Percentiles rank a stretch among this genome's conserved stretches.
phyloP scores from a whole-genome alignment of 2,329 filamentous ascomycete genomes.

The Blastomyces emzantsi region DNA sequence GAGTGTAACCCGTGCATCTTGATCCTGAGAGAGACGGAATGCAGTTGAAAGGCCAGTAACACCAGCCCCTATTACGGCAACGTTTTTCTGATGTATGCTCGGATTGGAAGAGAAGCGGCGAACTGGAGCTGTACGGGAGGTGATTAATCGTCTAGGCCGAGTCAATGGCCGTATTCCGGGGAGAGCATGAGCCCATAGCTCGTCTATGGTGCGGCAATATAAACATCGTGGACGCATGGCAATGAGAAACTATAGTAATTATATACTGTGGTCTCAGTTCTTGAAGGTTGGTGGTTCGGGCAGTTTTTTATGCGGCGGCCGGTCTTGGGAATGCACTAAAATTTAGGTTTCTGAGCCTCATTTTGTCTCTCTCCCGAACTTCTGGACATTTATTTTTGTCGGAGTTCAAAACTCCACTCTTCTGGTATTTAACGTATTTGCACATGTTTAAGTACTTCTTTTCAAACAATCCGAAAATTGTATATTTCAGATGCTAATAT shows the following conservation, averaged over 20 bases:
- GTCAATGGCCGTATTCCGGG: background rate
- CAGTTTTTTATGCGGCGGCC: background rate
- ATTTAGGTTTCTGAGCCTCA: background rate
- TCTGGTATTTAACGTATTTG: too few species aligned
- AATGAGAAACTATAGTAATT: background rate
- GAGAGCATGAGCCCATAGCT: conserved; percentile 9
- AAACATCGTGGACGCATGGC: conserved; percentile 13
- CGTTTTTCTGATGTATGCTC: conserved; percentile 2
- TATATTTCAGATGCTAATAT: background rate
- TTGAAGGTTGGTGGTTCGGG: background rate
- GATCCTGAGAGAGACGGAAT: conserved; percentile 62
- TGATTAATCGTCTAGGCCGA: background rate
- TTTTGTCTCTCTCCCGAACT: too few species aligned
- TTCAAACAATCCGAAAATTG: too few species aligned
- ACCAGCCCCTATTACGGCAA: conserved; percentile 66
- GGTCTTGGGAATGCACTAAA: background rate
- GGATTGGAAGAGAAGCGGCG: conserved; percentile 3
- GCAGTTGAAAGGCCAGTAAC: conserved; percentile 73
- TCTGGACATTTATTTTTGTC: too few species aligned
- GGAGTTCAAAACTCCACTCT: too few species aligned
- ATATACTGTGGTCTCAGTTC: background rate
- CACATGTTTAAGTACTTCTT: too few species aligned
- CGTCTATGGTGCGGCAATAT: conserved; percentile 5
- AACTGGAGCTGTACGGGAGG: background rate
- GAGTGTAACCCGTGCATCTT: conserved; percentile 66